These are phyloP conservation scores for Polymyxa betae DNA, from an alignment of 208 protist genomes.

Conservation along the genomic window DNA sequence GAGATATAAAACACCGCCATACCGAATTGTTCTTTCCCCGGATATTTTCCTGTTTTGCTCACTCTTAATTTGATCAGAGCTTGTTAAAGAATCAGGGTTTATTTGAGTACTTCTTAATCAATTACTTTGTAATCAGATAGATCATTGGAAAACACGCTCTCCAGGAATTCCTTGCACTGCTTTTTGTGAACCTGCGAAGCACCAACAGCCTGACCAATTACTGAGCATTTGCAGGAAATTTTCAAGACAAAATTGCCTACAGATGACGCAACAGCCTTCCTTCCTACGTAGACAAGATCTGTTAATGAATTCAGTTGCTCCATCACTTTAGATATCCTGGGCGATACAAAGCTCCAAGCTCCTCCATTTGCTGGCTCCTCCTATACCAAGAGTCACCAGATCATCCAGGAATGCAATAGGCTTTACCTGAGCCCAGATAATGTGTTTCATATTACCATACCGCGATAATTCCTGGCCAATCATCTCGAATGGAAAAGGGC, in stretches of 20 bases:
- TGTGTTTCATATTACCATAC: neutral
- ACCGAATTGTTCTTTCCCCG: no score
- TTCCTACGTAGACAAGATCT: neutral
- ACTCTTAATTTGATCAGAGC: no score
- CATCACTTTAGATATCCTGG: neutral
- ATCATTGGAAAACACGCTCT: no score
- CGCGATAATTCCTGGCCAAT: neutral
- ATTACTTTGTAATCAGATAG: no score
- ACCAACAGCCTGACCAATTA: neutral
- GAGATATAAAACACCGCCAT: no score
- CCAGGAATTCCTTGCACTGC: no score
- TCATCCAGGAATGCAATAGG: neutral
- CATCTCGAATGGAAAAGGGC: slow-evolving; percentile 42
- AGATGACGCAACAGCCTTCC: neutral
- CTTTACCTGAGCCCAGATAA: slow-evolving; percentile 26
- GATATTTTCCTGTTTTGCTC: no score
- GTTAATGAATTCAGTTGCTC: neutral
- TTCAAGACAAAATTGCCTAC: neutral
- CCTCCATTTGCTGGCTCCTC: slow-evolving; percentile 13
- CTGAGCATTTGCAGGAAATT: neutral
- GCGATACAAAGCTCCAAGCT: neutral
- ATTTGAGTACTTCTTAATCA: no score
- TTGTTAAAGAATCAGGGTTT: no score
- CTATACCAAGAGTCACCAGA: neutral
- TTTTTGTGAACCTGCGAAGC: neutral